These are phyloP conservation scores for Persicaria maculosa DNA, from an alignment of 148 eudicot species.

Conservation along the genomic window DNA sequence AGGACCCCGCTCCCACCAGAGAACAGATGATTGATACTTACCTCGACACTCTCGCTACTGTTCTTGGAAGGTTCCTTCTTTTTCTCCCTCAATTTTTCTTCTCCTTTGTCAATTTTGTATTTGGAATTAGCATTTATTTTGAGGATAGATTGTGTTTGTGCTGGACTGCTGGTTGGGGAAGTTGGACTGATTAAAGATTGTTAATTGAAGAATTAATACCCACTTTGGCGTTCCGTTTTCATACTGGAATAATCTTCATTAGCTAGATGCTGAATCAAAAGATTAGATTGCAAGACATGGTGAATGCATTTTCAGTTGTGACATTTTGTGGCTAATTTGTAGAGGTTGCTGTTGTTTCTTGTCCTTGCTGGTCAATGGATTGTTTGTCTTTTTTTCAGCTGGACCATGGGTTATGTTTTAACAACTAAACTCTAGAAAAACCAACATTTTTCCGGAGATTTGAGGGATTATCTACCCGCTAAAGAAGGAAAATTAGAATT, in stretches of 20 bases:
- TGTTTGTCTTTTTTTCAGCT: too few species aligned
- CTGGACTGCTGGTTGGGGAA: too few species aligned
- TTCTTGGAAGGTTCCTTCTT: slow-evolving; percentile 58
- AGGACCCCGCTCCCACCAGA: slow-evolving; percentile 86
- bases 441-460: too few species aligned
- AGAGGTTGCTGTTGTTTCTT: too few species aligned
- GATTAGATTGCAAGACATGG: background rate
- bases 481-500: too few species aligned
- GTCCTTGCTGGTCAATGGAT: too few species aligned
- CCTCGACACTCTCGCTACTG: slow-evolving; percentile 67
- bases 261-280: background rate
- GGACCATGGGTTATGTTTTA: too few species aligned
- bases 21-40: slow-evolving; percentile 94
- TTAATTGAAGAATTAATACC: background rate
- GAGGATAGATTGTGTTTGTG: too few species aligned
- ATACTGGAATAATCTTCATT: background rate
- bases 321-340: too few species aligned
- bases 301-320: background rate
- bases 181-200: too few species aligned
- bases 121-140: background rate
- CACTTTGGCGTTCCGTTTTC: background rate
- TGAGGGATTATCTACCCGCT: too few species aligned
- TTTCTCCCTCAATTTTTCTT: background rate
- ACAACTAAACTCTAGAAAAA: too few species aligned
- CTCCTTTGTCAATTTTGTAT: background rate